These are phyloP conservation scores for Akanthomyces muscarius DNA, from an alignment of 2,329 filamentous ascomycete genomes.

Conservation along the genomic window DNA sequence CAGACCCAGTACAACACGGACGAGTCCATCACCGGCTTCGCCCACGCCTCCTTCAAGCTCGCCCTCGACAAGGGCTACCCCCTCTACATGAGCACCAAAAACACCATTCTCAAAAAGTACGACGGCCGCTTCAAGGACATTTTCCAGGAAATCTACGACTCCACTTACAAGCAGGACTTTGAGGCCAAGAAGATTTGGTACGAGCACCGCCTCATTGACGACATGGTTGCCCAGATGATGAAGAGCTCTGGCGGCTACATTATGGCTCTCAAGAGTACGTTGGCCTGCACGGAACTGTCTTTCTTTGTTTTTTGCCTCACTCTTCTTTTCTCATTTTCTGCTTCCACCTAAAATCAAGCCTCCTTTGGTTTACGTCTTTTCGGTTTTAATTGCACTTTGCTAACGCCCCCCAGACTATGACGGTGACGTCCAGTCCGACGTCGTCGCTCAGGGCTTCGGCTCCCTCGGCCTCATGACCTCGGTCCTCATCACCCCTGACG, in stretches of 20 bases:
- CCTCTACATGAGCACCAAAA: conserved; percentile 99
- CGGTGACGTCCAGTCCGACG: conserved; percentile 97
- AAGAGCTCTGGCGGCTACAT: conserved; percentile 96
- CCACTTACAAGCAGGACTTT: conserved; percentile 80
- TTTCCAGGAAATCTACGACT: conserved; percentile 95
- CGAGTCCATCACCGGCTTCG: conserved; percentile 91
- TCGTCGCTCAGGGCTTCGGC: conserved; percentile 96
- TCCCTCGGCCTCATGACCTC: conserved; percentile 98
- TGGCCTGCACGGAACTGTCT: too few relatives aligned
- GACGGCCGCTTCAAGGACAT: conserved; percentile 99
- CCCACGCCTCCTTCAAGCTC: conserved; percentile 94
- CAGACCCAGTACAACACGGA: conserved; percentile 99
- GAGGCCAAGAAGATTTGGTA: conserved; percentile 96
- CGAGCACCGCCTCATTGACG: conserved; percentile 97
- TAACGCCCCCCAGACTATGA: conserved; percentile 71
- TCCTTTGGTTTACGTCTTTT: too few relatives aligned
- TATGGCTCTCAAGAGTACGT: conserved; percentile 95
- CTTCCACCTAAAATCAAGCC: too few relatives aligned
- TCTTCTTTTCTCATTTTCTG: too few relatives aligned
- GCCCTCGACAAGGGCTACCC: conserved; percentile 81
- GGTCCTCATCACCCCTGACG: conserved; percentile 92
- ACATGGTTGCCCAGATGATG: conserved; percentile 99
- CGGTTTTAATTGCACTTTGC: background rate
- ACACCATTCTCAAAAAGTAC: conserved; percentile 99
- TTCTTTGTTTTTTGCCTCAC: background rate